Base-by-base conservation (phyloP, 768 basidiomycete species). In the Boletellus sp. region DNA sequence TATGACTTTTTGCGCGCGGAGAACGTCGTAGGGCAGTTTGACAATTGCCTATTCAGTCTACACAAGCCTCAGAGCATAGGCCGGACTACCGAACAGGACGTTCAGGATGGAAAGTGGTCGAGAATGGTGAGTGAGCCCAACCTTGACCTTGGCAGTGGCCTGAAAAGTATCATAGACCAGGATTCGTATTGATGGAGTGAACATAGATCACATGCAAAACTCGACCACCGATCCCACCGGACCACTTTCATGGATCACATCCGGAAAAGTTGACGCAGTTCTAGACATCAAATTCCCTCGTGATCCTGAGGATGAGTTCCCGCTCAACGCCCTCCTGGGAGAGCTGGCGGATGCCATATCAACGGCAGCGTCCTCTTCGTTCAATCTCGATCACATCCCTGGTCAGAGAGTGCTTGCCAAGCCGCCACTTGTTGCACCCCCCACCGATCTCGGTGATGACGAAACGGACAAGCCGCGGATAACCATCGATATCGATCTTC, bases 1-100 rank as follows among this genome's bases (percentile, higher is more conserved):
- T 94, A 94, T 67, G 96, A 99, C 68, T 84, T 98, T 55, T 71
- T 98, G 52, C 66, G 63, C 42, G 94, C 96, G 0, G 94, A 97
- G 63, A 90, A 88, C 55, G 87, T 98, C 36, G 95, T 96, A 9
- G 96, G 96, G 4, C 96, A 99, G 66, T 90, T 93, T 55, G 96
- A 99, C 66, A 97, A 97, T 63, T 99, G 96, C 60, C 65, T 99
- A 17, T 96, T 96, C 72, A 97, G 94, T 64, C 65, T 99, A 55
- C 96, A 98, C 62, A 88, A 85, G 62, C 95, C 95, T 6, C 95
- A 97, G 72, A 95, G 91, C 64, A 90, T 98, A 44, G 92, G 94
- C 2, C 76, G 91, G 53, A 93, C 91, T 5, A 91, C 84, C 41
- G 87, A 91, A 62, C 87, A 83, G 61, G 93, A 95, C 52, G 63